Evolutionary conservation across 2,329 filamentous ascomycete species (phyloP).

Genomic region (Daldinia sp.): DNA sequence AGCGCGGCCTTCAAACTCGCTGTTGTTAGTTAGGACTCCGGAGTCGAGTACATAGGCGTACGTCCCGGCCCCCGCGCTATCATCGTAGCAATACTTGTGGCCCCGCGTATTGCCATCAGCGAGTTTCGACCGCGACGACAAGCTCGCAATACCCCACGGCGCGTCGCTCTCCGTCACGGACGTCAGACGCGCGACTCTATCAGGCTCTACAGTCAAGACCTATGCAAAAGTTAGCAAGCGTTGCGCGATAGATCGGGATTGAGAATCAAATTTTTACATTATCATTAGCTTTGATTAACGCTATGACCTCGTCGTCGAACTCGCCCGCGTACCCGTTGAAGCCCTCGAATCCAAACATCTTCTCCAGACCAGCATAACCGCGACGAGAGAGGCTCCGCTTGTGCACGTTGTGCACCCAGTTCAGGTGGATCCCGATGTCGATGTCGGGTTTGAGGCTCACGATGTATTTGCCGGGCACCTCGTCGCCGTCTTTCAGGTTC

Average conservation of each 20-base stretch:
- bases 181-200: slow-evolving; percentile 26
- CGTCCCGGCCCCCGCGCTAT: slow-evolving; percentile 43
- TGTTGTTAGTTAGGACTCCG: slow-evolving; percentile 56
- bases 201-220: slow-evolving; percentile 33
- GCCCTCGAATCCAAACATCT: slow-evolving; percentile 21
- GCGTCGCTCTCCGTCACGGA: slow-evolving; percentile 48
- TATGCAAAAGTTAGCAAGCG: slow-evolving; percentile 5
- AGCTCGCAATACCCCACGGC: slow-evolving; percentile 42
- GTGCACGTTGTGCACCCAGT: slow-evolving; percentile 22
- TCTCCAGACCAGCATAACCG: slow-evolving; percentile 25
- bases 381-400: slow-evolving; percentile 23
- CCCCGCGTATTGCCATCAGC: slow-evolving; percentile 35
- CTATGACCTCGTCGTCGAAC: slow-evolving; percentile 34
- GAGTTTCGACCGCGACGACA: slow-evolving; percentile 40
- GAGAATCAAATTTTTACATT: slow-evolving; percentile 16
- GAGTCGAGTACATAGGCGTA: slow-evolving; percentile 60
- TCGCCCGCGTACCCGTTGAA: slow-evolving; percentile 36
- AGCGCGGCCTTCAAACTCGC: slow-evolving; percentile 47
- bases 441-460: slow-evolving; percentile 35
- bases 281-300: slow-evolving; percentile 18
- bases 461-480: slow-evolving; percentile 35
- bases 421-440: slow-evolving; percentile 22
- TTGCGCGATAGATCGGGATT: background rate
- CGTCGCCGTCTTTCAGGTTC: slow-evolving; percentile 25
- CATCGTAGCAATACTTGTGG: slow-evolving; percentile 44